These are phyloP conservation scores for Pyricularia grisea DNA, from an alignment of 2,329 filamentous ascomycete species.

Conservation along the genomic window DNA sequence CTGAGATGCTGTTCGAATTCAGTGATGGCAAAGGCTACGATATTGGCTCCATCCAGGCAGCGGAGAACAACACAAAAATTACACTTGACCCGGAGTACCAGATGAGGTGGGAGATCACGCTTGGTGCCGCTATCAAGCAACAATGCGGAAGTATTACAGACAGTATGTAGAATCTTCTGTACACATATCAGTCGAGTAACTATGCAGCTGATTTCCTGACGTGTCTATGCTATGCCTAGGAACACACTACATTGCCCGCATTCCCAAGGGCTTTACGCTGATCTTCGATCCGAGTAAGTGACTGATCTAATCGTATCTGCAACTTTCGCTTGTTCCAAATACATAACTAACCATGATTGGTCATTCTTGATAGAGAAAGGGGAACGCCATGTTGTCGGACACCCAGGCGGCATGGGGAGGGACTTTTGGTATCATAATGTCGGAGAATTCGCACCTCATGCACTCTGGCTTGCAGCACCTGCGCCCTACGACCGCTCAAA, in stretches of 20 bases:
- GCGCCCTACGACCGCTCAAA: slow-evolving; percentile 32
- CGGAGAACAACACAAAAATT: slow-evolving; percentile 1
- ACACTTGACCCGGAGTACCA: background rate
- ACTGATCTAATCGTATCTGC: slow-evolving; percentile 22
- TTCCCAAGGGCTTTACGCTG: slow-evolving; percentile 13
- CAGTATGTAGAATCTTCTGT: background rate
- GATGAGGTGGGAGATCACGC: slow-evolving; percentile 2
- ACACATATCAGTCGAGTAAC: too few species aligned
- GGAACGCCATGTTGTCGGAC: slow-evolving; percentile 31
- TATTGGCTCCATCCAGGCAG: background rate
- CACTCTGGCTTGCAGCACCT: slow-evolving; percentile 42
- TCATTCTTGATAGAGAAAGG: slow-evolving; percentile 50
- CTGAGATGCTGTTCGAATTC: slow-evolving; percentile 3
- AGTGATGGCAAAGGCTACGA: slow-evolving; percentile 4
- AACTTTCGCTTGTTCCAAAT: background rate
- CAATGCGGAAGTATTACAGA: background rate
- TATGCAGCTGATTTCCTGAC: background rate
- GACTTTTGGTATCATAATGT: slow-evolving; percentile 33
- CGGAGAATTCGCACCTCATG: slow-evolving; percentile 41
- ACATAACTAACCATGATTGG: background rate
- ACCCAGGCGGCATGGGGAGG: slow-evolving; percentile 11
- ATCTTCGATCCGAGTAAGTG: slow-evolving; percentile 11
- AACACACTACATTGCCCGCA: slow-evolving; percentile 11
- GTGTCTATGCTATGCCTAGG: background rate
- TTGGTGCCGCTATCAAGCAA: slow-evolving; percentile 1